phyloP scores from a whole-genome alignment of 768 basidiomycete genomes.

The Galerina marginata region DNA sequence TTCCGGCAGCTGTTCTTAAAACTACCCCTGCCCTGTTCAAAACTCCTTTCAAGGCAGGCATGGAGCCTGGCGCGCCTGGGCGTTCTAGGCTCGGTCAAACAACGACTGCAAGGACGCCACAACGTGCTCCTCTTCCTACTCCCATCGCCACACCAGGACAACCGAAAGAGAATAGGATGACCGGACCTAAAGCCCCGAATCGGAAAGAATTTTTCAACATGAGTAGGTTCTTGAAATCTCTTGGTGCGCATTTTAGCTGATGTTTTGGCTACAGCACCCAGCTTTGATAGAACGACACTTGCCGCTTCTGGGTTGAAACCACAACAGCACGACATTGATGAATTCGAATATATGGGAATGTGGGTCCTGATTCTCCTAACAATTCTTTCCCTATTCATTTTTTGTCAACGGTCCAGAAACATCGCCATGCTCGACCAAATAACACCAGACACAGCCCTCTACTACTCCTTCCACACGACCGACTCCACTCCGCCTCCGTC shows the following conservation, averaged over 20 bases:
- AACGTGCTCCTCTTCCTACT: slow-evolving; percentile 3
- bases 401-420: slow-evolving; percentile 42
- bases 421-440: slow-evolving; percentile 57
- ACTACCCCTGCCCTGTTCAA: slow-evolving; percentile 50
- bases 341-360: slow-evolving; percentile 59
- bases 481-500: slow-evolving; percentile 33
- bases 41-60: slow-evolving; percentile 66
- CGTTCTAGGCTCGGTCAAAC: slow-evolving; percentile 30
- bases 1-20: slow-evolving; percentile 14
- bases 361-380: slow-evolving; percentile 32
- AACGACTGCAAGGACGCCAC: slow-evolving; percentile 20
- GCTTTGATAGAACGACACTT: slow-evolving; percentile 47
- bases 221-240: slow-evolving; percentile 36
- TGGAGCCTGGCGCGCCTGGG: slow-evolving; percentile 50
- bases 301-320: slow-evolving; percentile 56
- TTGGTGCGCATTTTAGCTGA: not conserved
- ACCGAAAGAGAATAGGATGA: slow-evolving; percentile 12
- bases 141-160: slow-evolving; percentile 19
- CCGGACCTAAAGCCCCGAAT: slow-evolving; percentile 4
- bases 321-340: slow-evolving; percentile 45
- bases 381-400: not conserved
- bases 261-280: slow-evolving; percentile 12
- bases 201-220: slow-evolving; percentile 47
- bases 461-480: slow-evolving; percentile 61
- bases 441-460: slow-evolving; percentile 57